Evolutionary conservation across 106 monocot species (phyloP), one percentile per base, ranked within the genome.

Genomic region (Phalaenopsis equestris): DNA sequence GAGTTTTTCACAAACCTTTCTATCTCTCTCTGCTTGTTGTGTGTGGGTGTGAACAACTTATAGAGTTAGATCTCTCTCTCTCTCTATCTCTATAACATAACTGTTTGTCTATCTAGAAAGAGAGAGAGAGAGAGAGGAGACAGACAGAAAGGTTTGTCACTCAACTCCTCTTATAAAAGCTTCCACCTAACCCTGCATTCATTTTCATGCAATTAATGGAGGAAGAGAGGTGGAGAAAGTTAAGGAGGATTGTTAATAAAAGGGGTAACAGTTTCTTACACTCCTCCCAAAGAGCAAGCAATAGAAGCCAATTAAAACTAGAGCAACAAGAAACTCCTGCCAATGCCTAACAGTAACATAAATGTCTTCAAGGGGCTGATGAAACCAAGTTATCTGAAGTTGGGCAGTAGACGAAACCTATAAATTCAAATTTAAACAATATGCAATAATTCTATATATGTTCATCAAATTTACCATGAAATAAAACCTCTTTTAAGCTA

Each of bases 101-200:
- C 38, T 72, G 23, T 41, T 72, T 36, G 72, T 72, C 72, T 72
- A 72, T 72, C 16, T 72, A 72, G 72, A 72, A 41, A 15, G 38
- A 37, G 70, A 70, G 70, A 37, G 38, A 70, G 70, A 70, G 70
- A 4, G 43, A 6, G 52, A 52, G 37, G 56, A 58, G 85, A 55
- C 65, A 81, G 81, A 83, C 75, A 83, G 76, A 80, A 81, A 79
- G 78, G 7, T 18, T 8, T 57, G 30, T 46, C 67, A 9, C 18
- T 70, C 39, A 19, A 39, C n/a, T 36, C 74, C 77, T 45, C 83
- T 84, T 86, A 82, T 91, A 84, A 84, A 47, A 75, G 83, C 77
- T 46, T 79, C 49, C 83, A 89, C 81, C 91, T 79, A 86, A 82
- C 79, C 77, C 72, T 83, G 86, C 55, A 67, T 81, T 81, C 85